Evolutionary conservation across 805 yeast species (phyloP), one percentile per base, ranked within the genome.

Genomic region (Sungouiella blattae): DNA sequence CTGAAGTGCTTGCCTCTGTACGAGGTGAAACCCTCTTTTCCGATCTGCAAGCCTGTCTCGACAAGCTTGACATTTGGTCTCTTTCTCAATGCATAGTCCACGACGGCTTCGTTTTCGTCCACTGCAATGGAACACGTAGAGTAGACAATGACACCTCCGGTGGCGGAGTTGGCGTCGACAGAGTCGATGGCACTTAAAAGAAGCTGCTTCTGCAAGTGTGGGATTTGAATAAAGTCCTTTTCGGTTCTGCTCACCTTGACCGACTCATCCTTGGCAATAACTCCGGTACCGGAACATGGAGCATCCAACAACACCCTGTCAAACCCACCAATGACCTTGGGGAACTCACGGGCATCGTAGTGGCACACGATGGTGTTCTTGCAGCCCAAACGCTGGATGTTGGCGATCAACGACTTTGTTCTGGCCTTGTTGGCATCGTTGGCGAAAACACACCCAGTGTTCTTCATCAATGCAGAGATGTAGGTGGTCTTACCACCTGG

Each of bases 281-380:
- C 98, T 67, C 99, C 99, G 3, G 98, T 91, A 69, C 99, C 99
- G 5, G 98, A 88, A 67, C 99, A 93, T 47, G 99, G 99, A 22
- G 99, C 98, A 73, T 93, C 99, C 50, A 93, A 71, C 46, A 93
- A 68, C 26, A 93, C 80, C 64, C 98, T 79, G 61, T 93, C 98
- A 52, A 93, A 93, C 0, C 99, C 99, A 49, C 98, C 98, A 58
- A 93, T 87, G 24, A 93, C 97, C 60, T 87, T 87, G 32, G 98
- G 98, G 60, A 93, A 93, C 63, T 91, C 97, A 64, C 98, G 80
- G 26, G 98, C 99, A 67, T 93, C 99, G 60, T 93, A 89, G 63
- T 93, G 85, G 67, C 96, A 89, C 22, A 93, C 98, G 57, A 93
- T 83, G 29, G 98, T 88, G 66, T 93, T 93, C 31, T 88, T 84